Evolutionary conservation across 306 rosid species (phyloP).

Genomic region (Lithocarpus polystachyus): DNA sequence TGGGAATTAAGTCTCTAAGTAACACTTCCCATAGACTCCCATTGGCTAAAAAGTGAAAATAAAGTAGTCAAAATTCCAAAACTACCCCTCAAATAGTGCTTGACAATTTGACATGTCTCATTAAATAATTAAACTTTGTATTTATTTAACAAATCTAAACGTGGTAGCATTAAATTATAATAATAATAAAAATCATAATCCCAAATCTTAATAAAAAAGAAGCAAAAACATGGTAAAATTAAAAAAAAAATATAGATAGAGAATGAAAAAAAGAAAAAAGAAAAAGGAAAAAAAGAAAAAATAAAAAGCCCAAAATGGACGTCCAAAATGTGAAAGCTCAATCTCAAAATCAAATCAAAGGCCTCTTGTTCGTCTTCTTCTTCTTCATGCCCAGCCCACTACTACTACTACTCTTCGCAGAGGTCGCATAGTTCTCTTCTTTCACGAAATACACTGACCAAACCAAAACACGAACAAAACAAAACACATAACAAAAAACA

Average conservation of each 20-base stretch:
- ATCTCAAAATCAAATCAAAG: constrained; percentile 47
- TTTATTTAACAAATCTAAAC: too few species aligned
- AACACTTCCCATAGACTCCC: too few species aligned
- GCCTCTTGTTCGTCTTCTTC: constrained; percentile 66
- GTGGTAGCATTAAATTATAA: too few species aligned
- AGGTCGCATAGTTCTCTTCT: constrained; percentile 73
- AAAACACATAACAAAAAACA: constrained; percentile 19
- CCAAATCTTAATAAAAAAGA: too few species aligned
- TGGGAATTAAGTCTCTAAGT: too few species aligned
- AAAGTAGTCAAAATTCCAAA: too few species aligned
- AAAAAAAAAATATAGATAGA: not conserved
- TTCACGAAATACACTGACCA: constrained; percentile 32
- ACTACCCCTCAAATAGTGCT: too few species aligned
- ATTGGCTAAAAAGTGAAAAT: too few species aligned
- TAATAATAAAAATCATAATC: too few species aligned
- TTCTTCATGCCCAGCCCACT: constrained; percentile 89
- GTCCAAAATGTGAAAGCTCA: constrained; percentile 35
- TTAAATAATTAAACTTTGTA: too few species aligned
- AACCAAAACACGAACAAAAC: constrained; percentile 23
- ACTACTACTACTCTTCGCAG: constrained; percentile 41
- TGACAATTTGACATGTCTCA: too few species aligned
- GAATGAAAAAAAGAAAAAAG: not conserved
- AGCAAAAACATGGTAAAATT: too few species aligned
- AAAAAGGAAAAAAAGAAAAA: not conserved
- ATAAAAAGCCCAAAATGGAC: constrained; percentile 72